A percentile compares a stretch with the other conserved stretches of the same genome.
These are phyloP conservation scores for Cutaneotrichosporon sp. DNA, from an alignment of 1,284 basidiomycete genomes.

Conservation along the genomic window DNA sequence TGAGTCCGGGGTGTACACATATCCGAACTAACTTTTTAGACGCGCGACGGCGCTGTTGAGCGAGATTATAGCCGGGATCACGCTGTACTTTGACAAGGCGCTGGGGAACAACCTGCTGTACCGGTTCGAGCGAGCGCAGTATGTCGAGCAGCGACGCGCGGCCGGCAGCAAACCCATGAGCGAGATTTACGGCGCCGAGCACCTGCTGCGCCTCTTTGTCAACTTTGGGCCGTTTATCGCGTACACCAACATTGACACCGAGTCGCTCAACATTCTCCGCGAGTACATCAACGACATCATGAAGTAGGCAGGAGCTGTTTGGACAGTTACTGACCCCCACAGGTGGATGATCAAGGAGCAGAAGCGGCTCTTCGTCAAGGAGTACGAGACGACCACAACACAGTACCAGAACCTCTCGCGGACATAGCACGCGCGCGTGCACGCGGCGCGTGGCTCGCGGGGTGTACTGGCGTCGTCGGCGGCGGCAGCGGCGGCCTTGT, in stretches of 20 bases:
- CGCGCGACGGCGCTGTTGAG: conserved; percentile 57
- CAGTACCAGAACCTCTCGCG: conserved; percentile 47
- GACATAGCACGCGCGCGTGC: conserved; percentile 27
- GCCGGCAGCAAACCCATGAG: conserved; percentile 78
- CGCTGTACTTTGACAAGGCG: conserved; percentile 87
- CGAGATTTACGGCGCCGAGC: conserved; percentile 88
- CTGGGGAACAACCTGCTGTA: conserved; percentile 89
- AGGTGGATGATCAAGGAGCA: conserved; percentile 52
- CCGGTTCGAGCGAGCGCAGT: conserved; percentile 88
- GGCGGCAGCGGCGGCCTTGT: background rate
- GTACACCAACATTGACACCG: conserved; percentile 83
- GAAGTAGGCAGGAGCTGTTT: conserved; percentile 57
- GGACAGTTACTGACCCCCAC: background rate
- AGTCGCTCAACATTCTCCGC: conserved; percentile 72
- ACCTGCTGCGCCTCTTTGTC: conserved; percentile 79
- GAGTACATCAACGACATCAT: conserved; percentile 89
- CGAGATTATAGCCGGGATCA: conserved; percentile 82
- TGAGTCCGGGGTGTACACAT: conserved; percentile 12
- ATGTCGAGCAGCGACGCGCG: conserved; percentile 70
- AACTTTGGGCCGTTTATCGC: conserved; percentile 69
- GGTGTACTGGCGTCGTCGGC: background rate
- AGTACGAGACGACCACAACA: conserved; percentile 49
- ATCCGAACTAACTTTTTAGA: conserved; percentile 49
- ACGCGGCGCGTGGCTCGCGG: background rate
- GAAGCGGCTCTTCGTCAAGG: conserved; percentile 47